These are phyloP conservation scores for Daldinia loculata DNA, from an alignment of 495 filamentous ascomycete genomes.

Conservation along the genomic window DNA sequence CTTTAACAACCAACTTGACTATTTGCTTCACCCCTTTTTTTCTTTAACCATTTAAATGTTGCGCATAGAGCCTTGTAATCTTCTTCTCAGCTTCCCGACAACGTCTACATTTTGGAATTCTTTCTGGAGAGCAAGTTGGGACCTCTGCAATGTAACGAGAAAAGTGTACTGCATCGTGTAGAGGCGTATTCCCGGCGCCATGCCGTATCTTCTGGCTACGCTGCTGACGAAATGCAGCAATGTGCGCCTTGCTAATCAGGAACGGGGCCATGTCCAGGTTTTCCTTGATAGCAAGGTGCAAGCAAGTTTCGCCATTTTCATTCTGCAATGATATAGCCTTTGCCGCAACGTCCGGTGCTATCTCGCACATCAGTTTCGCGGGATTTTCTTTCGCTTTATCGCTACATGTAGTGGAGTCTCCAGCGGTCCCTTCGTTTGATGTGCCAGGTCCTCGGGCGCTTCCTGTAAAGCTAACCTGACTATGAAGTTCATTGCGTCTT, in stretches of 20 bases:
- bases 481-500: conserved; percentile 23
- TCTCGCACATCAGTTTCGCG: conserved; percentile 22
- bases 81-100: conserved; percentile 18
- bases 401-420: conserved; percentile 25
- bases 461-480: conserved; percentile 18
- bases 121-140: conserved; percentile 18
- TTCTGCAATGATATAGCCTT: conserved; percentile 26
- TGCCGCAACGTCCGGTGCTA: conserved; percentile 17
- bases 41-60: conserved; percentile 25
- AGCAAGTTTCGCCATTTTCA: conserved; percentile 25
- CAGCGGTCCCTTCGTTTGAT: conserved; percentile 18
- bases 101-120: conserved; percentile 12
- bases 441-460: conserved; percentile 11
- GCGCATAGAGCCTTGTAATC: conserved; percentile 20
- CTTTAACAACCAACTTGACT: conserved; percentile 24
- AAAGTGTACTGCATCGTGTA: conserved; percentile 23
- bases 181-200: conserved; percentile 18
- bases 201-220: conserved; percentile 16
- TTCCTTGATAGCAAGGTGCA: conserved; percentile 23
- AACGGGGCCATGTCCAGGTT: conserved; percentile 15
- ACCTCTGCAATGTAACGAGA: conserved; percentile 18
- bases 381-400: conserved; percentile 24
- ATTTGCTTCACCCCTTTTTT: conserved; percentile 28
- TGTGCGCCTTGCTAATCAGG: conserved; percentile 16
- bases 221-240: conserved; percentile 14